Base-by-base conservation (phyloP, 2,329 filamentous ascomycete species). In the Sclerotinia sclerotiorum region DNA sequence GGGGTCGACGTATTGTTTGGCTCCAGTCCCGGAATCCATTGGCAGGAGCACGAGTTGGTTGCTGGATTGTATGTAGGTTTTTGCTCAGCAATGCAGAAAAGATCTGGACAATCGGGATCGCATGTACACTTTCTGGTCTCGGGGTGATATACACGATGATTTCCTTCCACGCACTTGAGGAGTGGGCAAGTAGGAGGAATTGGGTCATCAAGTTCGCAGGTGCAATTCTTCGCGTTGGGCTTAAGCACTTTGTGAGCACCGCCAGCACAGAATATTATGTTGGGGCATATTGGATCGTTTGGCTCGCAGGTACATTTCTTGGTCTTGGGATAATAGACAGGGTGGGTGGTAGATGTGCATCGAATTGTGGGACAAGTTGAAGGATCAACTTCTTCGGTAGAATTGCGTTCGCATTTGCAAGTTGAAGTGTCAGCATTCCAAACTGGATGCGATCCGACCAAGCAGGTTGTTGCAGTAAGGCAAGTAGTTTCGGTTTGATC, bases 91-190 rank as follows among this genome's bases (percentile, higher is more conserved):
- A 71, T 68, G 49, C 72, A 74, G 42, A 71, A 67, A 8, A 74
- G 57, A 39, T 70, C 69, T 15, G 70, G 72, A 61, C 72, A 73
- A 44, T 73, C 72, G 27, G 60, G 29, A 19, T 69, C 65, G 42
- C 72, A 74, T 35, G 17, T 42, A 49, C 72, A 74, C 24, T 69
- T 72, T 24, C 67, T 54, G 0, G 70, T 70, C 8, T 70, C 69
- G 1, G 70, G 67, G 32, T 73, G 67, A 49, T 70, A 74, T 8
- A 74, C 70, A 17, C 70, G 64, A 55, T 73, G 71, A 13, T 69
- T 52, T 17, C 64, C 68, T 15, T 67, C 65, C 0, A 51, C 51
- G 32, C 71, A 74, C 57, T 74, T 72, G 29, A 74, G 70, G 21
- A 57, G 60, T 64, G 70, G 72, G 35, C 71, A 74, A 35, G 69